Percentiles rank a stretch among this genome's conserved stretches.
Evolutionary conservation across 306 rosid species (phyloP).

Genomic region (Prinsepia uniflora): DNA sequence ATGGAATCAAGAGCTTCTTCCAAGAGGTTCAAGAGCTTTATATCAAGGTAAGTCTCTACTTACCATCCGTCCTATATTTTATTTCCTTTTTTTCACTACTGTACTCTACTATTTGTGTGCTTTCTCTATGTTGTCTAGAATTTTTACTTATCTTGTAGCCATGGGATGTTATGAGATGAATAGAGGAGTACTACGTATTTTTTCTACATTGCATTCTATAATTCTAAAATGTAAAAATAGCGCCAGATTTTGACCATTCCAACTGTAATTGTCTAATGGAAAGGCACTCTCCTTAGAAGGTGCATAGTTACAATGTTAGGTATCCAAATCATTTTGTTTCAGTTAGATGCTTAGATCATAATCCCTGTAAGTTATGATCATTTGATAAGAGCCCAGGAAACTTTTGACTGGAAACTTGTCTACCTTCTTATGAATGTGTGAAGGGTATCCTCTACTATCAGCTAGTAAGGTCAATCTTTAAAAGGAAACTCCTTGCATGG

Average conservation of each 20-base stretch:
- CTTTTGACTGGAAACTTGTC: background rate
- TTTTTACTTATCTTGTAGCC: background rate
- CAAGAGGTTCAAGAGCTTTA: slow-evolving; percentile 98
- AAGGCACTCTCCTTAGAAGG: background rate
- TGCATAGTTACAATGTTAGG: background rate
- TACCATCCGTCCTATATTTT: slow-evolving; percentile 2
- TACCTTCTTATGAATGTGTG: background rate
- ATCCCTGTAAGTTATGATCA: background rate
- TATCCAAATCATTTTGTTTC: background rate
- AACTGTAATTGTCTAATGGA: background rate
- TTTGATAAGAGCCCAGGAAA: background rate
- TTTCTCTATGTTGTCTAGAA: background rate
- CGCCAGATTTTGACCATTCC: background rate
- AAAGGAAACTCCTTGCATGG: background rate
- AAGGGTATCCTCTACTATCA: background rate
- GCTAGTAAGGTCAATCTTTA: background rate
- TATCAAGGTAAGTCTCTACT: slow-evolving; percentile 56
- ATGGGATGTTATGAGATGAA: slow-evolving; percentile 6
- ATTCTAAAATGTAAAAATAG: background rate
- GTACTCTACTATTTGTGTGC: background rate
- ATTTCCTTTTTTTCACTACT: background rate
- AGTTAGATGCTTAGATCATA: background rate
- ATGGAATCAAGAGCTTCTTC: slow-evolving; percentile 97
- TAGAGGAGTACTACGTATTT: no score
- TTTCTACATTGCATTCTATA: slow-evolving; percentile 1